Evolutionary conservation across 2,329 filamentous ascomycete genomes (phyloP).

Genomic region (Tolypocladium tundrense): DNA sequence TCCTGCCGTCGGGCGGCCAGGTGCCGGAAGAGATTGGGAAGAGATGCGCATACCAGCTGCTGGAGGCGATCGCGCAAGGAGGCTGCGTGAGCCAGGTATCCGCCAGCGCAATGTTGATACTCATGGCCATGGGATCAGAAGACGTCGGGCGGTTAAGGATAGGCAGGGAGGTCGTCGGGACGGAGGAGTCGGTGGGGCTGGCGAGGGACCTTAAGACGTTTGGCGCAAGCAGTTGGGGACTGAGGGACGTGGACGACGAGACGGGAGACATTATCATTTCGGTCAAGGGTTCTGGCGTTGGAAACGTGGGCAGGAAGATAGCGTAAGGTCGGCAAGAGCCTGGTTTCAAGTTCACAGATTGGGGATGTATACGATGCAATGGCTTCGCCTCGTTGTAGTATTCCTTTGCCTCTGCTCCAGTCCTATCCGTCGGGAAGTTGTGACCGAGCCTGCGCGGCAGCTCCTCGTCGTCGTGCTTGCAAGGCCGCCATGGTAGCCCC

Average conservation of each 20-base stretch:
- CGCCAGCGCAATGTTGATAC: slow-evolving; percentile 62
- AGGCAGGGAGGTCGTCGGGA: slow-evolving; percentile 70
- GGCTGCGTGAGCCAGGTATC: slow-evolving; percentile 70
- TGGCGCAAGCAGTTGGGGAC: slow-evolving; percentile 81
- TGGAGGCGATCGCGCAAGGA: slow-evolving; percentile 72
- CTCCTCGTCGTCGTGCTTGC: slow-evolving; percentile 30
- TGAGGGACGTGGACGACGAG: slow-evolving; percentile 62
- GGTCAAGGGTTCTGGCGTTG: slow-evolving; percentile 85
- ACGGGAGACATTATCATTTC: slow-evolving; percentile 72
- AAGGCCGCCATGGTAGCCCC: slow-evolving; percentile 42
- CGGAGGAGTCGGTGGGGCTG: slow-evolving; percentile 68
- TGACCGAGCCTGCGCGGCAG: slow-evolving; percentile 14
- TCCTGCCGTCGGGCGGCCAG: slow-evolving; percentile 67
- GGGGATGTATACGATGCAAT: not conserved
- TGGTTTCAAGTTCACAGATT: not conserved
- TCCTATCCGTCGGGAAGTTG: slow-evolving; percentile 10
- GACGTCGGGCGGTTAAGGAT: slow-evolving; percentile 83
- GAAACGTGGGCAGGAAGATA: slow-evolving; percentile 90
- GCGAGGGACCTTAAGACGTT: slow-evolving; percentile 83
- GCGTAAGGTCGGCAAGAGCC: slow-evolving; percentile 27
- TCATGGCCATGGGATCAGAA: slow-evolving; percentile 98
- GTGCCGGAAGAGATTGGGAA: slow-evolving; percentile 86
- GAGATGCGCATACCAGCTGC: slow-evolving; percentile 76
- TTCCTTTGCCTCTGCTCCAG: not conserved
- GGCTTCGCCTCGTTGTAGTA: not conserved